Percentiles rank a stretch among this genome's conserved stretches.
These are phyloP conservation scores for Pyrenophora tritici-repentis DNA, from an alignment of 2,329 filamentous ascomycete species.

Conservation along the genomic window DNA sequence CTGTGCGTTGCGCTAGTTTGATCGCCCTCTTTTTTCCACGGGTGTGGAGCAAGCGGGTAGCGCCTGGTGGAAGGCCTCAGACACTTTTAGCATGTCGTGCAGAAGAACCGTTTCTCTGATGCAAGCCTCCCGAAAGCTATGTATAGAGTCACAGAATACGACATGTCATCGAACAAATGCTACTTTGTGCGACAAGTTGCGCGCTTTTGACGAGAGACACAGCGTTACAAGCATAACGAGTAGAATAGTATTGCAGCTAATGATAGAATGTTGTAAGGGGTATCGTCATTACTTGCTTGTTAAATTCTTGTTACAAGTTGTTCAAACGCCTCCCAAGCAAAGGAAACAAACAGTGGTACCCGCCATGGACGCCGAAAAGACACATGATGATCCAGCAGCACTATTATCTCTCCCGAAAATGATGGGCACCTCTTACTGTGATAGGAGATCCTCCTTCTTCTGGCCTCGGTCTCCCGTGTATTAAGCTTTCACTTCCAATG, in stretches of 20 bases:
- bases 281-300: conserved; percentile 12
- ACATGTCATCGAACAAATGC: neutral
- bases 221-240: neutral
- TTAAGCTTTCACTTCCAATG: neutral
- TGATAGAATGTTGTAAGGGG: conserved; percentile 6
- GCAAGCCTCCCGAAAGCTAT: neutral
- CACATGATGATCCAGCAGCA: conserved; percentile 8
- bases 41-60: conserved; percentile 4
- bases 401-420: conserved; percentile 1
- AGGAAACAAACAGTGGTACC: neutral
- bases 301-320: conserved; percentile 4
- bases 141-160: neutral
- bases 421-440: neutral
- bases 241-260: neutral
- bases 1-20: conserved; percentile 9
- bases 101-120: too few relatives aligned
- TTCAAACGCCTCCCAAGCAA: conserved; percentile 4
- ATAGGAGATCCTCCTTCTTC: neutral
- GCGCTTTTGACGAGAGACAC: neutral
- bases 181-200: neutral
- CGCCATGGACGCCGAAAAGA: conserved; percentile 9
- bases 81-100: too few relatives aligned
- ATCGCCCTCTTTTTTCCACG: conserved; percentile 5
- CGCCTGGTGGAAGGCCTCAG: neutral
- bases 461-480: neutral